phyloP scores from a whole-genome alignment of 805 yeast species.

The Yamadazyma laniorum region DNA sequence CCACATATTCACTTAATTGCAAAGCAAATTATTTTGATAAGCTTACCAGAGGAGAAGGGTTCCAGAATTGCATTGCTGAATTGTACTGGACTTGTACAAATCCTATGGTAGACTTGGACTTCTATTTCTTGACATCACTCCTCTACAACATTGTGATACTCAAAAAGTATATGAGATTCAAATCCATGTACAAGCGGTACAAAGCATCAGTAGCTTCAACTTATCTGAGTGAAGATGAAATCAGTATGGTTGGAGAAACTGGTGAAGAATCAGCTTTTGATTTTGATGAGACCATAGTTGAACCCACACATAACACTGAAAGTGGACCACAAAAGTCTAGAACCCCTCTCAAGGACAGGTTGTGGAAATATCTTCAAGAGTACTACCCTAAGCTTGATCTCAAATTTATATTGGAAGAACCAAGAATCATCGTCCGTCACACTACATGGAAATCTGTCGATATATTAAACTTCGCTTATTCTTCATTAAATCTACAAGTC shows the following conservation, averaged over 20 bases:
- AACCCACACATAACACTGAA: not conserved
- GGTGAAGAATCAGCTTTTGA: constrained; percentile 8
- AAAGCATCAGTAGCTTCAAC: constrained; percentile 4
- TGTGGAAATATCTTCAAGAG: constrained; percentile 26
- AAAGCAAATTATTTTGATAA: constrained; percentile 35
- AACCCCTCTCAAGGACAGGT: constrained; percentile 13
- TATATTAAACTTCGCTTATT: constrained; percentile 32
- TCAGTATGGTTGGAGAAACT: not conserved
- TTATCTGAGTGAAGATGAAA: constrained; percentile 4
- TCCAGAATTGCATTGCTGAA: constrained; percentile 37
- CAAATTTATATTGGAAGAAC: constrained; percentile 32
- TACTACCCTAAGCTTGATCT: constrained; percentile 32
- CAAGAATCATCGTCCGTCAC: constrained; percentile 25
- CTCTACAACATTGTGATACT: constrained; percentile 32
- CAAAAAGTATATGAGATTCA: constrained; percentile 24
- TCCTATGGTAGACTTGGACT: constrained; percentile 38
- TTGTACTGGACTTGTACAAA: constrained; percentile 36
- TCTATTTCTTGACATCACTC: constrained; percentile 29
- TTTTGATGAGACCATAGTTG: constrained; percentile 9
- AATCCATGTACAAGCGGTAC: constrained; percentile 15
- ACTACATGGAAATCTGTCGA: constrained; percentile 10
- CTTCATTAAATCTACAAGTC: constrained; percentile 34
- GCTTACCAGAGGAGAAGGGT: constrained; percentile 34
- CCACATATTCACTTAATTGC: constrained; percentile 33
- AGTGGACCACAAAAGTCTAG: not conserved